Evolutionary conservation across 2,329 filamentous ascomycete species (phyloP), one percentile per base, ranked within the genome.

Genomic region (Trichoderma atroviride): DNA sequence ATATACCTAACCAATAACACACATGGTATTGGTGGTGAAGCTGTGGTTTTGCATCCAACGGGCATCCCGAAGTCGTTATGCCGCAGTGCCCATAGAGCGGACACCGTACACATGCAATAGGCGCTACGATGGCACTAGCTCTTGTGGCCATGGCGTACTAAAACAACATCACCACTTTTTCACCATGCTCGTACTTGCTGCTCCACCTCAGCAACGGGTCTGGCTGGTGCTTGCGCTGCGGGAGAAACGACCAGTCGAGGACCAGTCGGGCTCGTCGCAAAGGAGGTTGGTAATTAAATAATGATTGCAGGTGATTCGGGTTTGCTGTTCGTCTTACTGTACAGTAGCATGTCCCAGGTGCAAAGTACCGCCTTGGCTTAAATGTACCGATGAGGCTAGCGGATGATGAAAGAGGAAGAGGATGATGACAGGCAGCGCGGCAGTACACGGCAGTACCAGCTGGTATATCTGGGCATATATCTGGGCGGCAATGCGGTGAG

Each of bases 201-300:
- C 64, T 59, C 64, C 64, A 67, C 64, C 16, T 16, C 29, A 59
- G 11, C 11, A 22, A 67, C n/a, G 64, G 64, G 64, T 29, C 55
- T 66, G 53, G 63, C 63, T 66, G 53, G 37, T 58, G 55, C 40
- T 58, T 67, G 55, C 64, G 64, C 40, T 55, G 29, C 35, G 16
- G 35, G 5, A 13, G 24, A 35, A 31, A 52, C 13, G 37, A n/a
- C 53, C 64, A 59, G 64, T 67, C 40, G 31, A 29, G 40, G 37
- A n/a, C 53, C 64, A 59, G 64, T 67, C 40, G 31, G 35, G 40
- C 40, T 47, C 27, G 6, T 27, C 11, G 62, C n/a, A 66, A 47
- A 47, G 29, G 47, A 27, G 22, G n/a, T 66, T 66, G 35, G 62
- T 56, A 27, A 66, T 16, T 19, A 35, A 35, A 35, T 31, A 31